Base-by-base conservation (phyloP, 1,139 yeast species). In the Zygoascus sp. region DNA sequence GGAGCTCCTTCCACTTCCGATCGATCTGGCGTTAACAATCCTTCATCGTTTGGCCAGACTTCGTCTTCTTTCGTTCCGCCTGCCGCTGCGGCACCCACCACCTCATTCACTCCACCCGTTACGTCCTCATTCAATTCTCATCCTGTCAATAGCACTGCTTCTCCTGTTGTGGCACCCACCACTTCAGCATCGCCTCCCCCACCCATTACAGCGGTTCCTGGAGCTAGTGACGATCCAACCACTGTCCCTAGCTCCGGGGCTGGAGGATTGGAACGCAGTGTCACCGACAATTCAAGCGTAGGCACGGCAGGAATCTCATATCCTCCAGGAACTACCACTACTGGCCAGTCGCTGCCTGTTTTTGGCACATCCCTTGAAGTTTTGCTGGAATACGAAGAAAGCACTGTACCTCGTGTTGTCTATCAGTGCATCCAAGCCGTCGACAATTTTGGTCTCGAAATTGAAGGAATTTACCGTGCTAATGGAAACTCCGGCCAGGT, bases 321-420 rank as follows among this genome's bases (percentile, higher is more conserved):
- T 44, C 61, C 61, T 8, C 61, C 61, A 1, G 61, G 61, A n/a
- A 45, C 58, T 16, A 45, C 63, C 39, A 34, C 38, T 8, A 20
- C 45, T 2, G 35, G 27, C 15, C 45, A 56, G 50, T 34, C 53
- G 3, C 47, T 66, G 49, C 60, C 68, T 64, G 83, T 90, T 0
- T 90, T 85, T 68, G 97, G 96, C 0, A 80, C 81, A 0, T 81
- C 95, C 0, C 73, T 92, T 17, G 95, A 85, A 53, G 80, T 77
- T 8, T 69, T 87, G 43, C 79, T 89, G 21, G 83, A 82, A 52
- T 80, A 76, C 57, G 96, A 95, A 51, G 96, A 88, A 46, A 95
- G 87, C 55, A 83, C 87, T 64, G 96, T 90, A 2, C 97, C 98
- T 1, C 75, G 86, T n/a, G 77, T 90, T 42, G 97, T 90, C 8